Percentiles rank a stretch among this genome's conserved stretches.
Evolutionary conservation across 2,329 filamentous ascomycete species (phyloP).

Genomic region (Penicillium oxalicum): DNA sequence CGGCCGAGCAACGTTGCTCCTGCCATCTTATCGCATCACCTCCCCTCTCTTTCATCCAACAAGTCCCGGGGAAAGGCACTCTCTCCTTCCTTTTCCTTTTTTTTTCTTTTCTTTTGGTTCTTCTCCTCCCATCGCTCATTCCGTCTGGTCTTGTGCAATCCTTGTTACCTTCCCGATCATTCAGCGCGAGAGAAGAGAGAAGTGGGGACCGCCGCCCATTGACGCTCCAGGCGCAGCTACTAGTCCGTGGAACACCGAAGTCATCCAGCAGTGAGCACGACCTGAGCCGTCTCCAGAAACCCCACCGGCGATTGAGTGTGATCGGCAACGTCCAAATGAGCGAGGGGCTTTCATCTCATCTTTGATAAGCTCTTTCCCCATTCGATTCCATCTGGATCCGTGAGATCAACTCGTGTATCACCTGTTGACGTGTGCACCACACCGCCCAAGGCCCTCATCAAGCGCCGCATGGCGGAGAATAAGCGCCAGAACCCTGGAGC

Average conservation of each 20-base stretch:
- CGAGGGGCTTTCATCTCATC: not conserved
- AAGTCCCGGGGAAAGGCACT: conserved; percentile 3
- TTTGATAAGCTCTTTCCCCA: not conserved
- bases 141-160: too few species aligned
- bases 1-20: conserved; percentile 10
- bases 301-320: not conserved
- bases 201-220: too few species aligned
- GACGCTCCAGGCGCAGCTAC: too few species aligned
- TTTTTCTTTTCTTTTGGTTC: not conserved
- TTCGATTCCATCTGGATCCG: not conserved
- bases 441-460: conserved; percentile 11
- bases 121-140: too few species aligned
- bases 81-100: not conserved
- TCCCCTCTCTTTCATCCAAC: conserved; percentile 9
- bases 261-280: not conserved
- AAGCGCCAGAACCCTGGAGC: conserved; percentile 53
- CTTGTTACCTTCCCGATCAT: too few species aligned
- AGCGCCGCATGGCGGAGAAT: conserved; percentile 48
- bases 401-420: not conserved
- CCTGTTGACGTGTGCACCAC: conserved; percentile 11
- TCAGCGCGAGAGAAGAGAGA: too few species aligned
- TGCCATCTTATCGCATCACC: conserved; percentile 14
- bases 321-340: conserved; percentile 2
- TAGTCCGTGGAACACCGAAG: too few species aligned
- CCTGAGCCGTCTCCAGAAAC: not conserved